Percentiles rank a stretch among this genome's conserved stretches.
phyloP scores from a whole-genome alignment of 192 early-diverging fungal genomes.

The Thamnidium elegans region DNA sequence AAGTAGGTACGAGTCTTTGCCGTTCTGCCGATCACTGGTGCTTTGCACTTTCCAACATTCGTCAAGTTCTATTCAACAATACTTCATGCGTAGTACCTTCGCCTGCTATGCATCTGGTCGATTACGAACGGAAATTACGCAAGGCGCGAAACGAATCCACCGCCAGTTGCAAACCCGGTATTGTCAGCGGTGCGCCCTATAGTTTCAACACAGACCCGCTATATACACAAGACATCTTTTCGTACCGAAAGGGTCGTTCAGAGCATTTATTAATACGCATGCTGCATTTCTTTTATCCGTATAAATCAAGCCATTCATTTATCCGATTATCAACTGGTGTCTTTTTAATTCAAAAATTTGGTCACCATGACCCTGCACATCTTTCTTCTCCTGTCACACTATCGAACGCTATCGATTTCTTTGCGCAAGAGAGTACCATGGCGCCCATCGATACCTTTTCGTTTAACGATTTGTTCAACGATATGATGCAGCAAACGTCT shows the following conservation, averaged over 20 bases:
- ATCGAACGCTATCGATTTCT: neutral
- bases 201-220: neutral
- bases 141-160: neutral
- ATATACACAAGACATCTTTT: neutral
- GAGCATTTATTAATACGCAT: constrained; percentile 3
- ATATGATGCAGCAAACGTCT: constrained; percentile 3
- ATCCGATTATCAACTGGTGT: neutral
- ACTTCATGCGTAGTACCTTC: neutral
- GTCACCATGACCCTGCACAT: too few species aligned
- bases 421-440: neutral
- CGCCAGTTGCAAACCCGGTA: too few species aligned
- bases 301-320: neutral
- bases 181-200: too few species aligned
- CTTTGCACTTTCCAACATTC: constrained; percentile 2
- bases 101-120: neutral
- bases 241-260: neutral
- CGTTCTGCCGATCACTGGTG: constrained; percentile 1
- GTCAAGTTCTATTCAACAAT: neutral
- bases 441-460: neutral
- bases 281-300: neutral
- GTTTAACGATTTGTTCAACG: constrained; percentile 1
- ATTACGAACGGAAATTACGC: neutral
- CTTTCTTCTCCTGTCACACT: too few species aligned
- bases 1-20: neutral
- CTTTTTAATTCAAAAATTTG: neutral